Evolutionary conservation across 2,329 filamentous ascomycete species (phyloP), one percentile per base, ranked within the genome.

Genomic region (Malbranchea cinnamomea): DNA sequence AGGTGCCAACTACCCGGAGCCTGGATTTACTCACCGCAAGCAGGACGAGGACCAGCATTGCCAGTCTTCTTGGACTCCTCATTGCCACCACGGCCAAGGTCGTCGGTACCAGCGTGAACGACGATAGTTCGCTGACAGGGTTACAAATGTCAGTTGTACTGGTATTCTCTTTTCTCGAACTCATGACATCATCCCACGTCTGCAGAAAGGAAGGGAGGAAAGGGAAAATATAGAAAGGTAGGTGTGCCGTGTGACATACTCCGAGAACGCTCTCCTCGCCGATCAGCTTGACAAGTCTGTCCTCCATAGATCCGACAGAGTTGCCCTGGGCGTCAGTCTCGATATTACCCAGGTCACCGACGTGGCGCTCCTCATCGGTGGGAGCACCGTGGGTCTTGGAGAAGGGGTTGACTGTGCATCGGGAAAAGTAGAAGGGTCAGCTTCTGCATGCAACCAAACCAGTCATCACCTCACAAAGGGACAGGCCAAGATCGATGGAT

Each of bases 31-130:
- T 55, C 71, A 81, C 89, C 89, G 65, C 89, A 98, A 56, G 89
- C 89, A 55, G 89, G 89, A 54, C 89, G 82, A 47, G 66, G 59
- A 50, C 89, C 89, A 54, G 89, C 89, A 59, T 95, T 98, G 46
- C 89, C 89, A 43, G 89, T 98, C 78, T 91, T 94, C 69, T 91
- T 83, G 52, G 83, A 93, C 68, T 95, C 84, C 64, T 87, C 82
- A 65, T 81, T 76, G 47, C 65, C 81, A 51, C 84, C 84, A 70
- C 80, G 81, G 61, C 89, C 89, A 42, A 98, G 82, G 55, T 98
- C 89, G 56, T 98, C 89, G 45, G 87, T 95, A 57, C 89, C 89
- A 47, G 68, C 76, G 68, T 98, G 89, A 51, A 91, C 74, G 50
- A 98, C 89, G 40, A 98, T 71, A 44, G 89, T 95, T 54, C 89